Conservation (phyloP, 2,329 filamentous ascomycete species). For the Aspergillus carbonarius region DNA sequence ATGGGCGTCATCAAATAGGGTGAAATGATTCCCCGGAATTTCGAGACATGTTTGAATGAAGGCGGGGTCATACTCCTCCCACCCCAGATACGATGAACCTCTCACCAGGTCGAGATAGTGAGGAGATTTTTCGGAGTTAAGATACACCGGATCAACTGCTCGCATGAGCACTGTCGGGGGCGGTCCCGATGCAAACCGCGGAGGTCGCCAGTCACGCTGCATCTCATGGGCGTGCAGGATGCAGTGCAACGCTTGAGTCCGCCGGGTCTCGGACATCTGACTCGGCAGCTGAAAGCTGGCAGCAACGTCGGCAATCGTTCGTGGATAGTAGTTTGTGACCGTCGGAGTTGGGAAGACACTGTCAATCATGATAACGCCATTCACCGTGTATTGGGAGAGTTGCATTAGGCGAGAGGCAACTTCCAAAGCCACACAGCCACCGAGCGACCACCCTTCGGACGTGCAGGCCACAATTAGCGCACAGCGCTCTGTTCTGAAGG, state of each 20-base stretch:
- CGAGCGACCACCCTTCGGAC: slow-evolving; percentile 6
- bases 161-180: slow-evolving; percentile 2
- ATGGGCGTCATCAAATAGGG: slow-evolving; percentile 1
- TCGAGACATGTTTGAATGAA: slow-evolving; percentile 1
- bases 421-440: slow-evolving; percentile 8
- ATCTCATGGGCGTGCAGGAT: slow-evolving; percentile 2
- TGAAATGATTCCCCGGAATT: slow-evolving; percentile 6
- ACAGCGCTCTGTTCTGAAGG: not conserved
- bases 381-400: slow-evolving; percentile 6
- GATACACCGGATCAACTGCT: not conserved
- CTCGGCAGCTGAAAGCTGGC: not conserved
- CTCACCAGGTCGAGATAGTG: slow-evolving; percentile 3
- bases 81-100: slow-evolving; percentile 1
- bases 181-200: not conserved
- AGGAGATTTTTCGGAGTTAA: not conserved
- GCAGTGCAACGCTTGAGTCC: slow-evolving; percentile 1
- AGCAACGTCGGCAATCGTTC: not conserved
- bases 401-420: slow-evolving; percentile 10
- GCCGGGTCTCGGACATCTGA: not conserved
- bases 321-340: not conserved
- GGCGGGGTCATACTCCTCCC: slow-evolving; percentile 3
- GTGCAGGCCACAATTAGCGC: not conserved
- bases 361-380: slow-evolving; percentile 7
- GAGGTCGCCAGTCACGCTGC: slow-evolving; percentile 3
- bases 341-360: slow-evolving; percentile 2